phyloP scores from a whole-genome alignment of 768 basidiomycete species.

The Boletus sp. region DNA sequence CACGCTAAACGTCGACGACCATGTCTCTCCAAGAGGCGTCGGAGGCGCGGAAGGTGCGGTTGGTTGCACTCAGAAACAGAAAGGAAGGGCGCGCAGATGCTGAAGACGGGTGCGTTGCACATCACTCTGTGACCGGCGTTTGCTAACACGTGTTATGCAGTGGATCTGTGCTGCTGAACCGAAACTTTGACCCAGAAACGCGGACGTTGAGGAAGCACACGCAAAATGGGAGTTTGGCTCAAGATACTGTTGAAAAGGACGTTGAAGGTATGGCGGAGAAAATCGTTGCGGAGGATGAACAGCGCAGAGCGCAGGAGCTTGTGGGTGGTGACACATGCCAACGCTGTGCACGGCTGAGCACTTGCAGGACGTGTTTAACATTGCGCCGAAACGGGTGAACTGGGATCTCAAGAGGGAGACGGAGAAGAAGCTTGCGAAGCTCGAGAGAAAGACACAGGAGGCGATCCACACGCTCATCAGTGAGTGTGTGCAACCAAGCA shows the following conservation, averaged over 20 bases:
- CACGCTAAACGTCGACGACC: background rate
- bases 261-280: constrained; percentile 81
- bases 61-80: constrained; percentile 71
- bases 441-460: constrained; percentile 91
- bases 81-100: constrained; percentile 57
- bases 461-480: constrained; percentile 91
- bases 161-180: constrained; percentile 57
- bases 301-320: constrained; percentile 81
- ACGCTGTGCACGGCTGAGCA: constrained; percentile 15
- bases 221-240: constrained; percentile 52
- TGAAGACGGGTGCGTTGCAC: constrained; percentile 40
- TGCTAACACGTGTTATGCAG: constrained; percentile 25
- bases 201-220: constrained; percentile 71
- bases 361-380: constrained; percentile 87
- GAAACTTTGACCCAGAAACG: constrained; percentile 91
- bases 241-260: constrained; percentile 86
- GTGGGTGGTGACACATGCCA: constrained; percentile 44
- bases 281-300: constrained; percentile 86
- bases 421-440: constrained; percentile 82
- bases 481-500: constrained; percentile 40
- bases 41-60: constrained; percentile 77
- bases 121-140: background rate
- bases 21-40: constrained; percentile 77
- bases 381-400: constrained; percentile 94
- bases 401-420: constrained; percentile 96